Percentiles rank a stretch among this genome's conserved stretches.
phyloP scores from a whole-genome alignment of 768 basidiomycete species.

The Trametes cinnabarina region DNA sequence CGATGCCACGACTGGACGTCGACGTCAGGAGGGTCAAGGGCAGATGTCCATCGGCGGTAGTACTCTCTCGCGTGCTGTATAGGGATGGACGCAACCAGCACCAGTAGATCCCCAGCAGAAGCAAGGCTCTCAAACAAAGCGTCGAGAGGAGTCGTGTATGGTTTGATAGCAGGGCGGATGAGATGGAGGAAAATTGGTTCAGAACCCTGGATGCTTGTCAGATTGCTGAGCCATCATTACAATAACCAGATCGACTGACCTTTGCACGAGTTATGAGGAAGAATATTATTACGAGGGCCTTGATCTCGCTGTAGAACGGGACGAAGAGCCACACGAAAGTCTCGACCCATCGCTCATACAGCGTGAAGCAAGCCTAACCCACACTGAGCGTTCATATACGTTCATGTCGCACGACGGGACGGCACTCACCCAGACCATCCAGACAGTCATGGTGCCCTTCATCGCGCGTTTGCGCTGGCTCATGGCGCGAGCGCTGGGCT shows the following conservation, averaged over 20 bases:
- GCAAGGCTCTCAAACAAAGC: slow-evolving; percentile 56
- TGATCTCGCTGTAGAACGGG: slow-evolving; percentile 84
- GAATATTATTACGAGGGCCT: slow-evolving; percentile 69
- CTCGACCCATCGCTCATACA: slow-evolving; percentile 69
- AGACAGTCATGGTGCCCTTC: slow-evolving; percentile 81
- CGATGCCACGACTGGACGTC: slow-evolving; percentile 8
- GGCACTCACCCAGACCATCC: slow-evolving; percentile 77
- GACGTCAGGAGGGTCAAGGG: slow-evolving; percentile 10
- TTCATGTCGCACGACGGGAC: neutral
- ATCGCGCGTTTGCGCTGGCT: slow-evolving; percentile 79
- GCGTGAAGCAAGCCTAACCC: slow-evolving; percentile 60
- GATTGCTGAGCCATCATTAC: neutral
- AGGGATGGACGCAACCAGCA: slow-evolving; percentile 44
- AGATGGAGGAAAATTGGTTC: slow-evolving; percentile 83
- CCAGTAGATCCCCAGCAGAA: slow-evolving; percentile 60
- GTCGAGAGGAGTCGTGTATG: slow-evolving; percentile 68
- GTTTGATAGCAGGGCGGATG: slow-evolving; percentile 74
- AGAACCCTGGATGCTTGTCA: slow-evolving; percentile 55
- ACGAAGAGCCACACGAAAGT: slow-evolving; percentile 64
- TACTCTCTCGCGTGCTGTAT: slow-evolving; percentile 34
- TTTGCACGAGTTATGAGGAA: slow-evolving; percentile 73
- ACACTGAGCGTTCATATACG: neutral
- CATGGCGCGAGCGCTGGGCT: slow-evolving; percentile 63
- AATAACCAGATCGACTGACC: slow-evolving; percentile 36
- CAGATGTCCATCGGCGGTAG: slow-evolving; percentile 27